Percentiles rank a stretch among this genome's conserved stretches.
Conservation (phyloP, 2,329 filamentous ascomycete species). For the Colletotrichum higginsianum region DNA sequence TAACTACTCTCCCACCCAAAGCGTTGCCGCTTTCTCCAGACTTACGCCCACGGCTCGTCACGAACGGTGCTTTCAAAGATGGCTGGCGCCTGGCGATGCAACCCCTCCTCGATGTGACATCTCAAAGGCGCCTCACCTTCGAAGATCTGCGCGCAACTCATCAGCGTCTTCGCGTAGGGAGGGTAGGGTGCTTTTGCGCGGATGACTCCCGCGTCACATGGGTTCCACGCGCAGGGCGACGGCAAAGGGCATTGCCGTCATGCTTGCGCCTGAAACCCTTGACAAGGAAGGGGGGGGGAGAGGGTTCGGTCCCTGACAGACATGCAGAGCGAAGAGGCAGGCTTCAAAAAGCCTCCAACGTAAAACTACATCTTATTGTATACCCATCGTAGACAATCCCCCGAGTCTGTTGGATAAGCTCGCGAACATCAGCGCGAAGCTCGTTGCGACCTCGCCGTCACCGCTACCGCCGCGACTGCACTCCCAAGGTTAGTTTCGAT, state of each 20-base stretch:
- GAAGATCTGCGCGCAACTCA: neutral
- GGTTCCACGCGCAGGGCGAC: neutral
- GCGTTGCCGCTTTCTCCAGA: no score
- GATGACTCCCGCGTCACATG: neutral
- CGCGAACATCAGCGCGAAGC: neutral
- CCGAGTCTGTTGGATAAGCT: neutral
- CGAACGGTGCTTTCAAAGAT: neutral
- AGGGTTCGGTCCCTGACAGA: constrained; percentile 5
- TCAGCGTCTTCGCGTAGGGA: no score
- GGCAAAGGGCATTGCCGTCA: neutral
- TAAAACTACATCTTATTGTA: neutral
- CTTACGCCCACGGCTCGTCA: neutral
- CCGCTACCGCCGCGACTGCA: neutral
- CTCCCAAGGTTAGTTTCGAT: neutral
- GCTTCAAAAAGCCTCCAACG: neutral
- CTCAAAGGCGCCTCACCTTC: neutral
- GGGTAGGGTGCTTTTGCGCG: neutral
- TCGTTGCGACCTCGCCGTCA: constrained; percentile 1
- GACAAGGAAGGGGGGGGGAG: constrained; percentile 9
- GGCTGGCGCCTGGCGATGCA: neutral
- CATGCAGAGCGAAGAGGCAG: neutral
- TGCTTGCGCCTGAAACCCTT: neutral
- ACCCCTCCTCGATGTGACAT: neutral
- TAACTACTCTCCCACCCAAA: no score
- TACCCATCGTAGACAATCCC: neutral